phyloP scores from a whole-genome alignment of 192 early-diverging fungal species.

The Anaeromyces robustus region DNA sequence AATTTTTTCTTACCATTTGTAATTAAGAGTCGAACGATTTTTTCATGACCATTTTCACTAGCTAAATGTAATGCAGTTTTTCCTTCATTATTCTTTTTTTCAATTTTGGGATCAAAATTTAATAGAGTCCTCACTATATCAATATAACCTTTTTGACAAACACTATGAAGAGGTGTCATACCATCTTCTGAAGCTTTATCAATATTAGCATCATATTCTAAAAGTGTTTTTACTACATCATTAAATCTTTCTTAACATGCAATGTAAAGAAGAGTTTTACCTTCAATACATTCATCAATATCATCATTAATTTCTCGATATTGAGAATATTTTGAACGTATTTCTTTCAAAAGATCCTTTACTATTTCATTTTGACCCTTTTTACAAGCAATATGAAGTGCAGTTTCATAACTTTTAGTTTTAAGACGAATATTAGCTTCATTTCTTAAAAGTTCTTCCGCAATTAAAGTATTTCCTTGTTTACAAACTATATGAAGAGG shows the following conservation, averaged over 20 bases:
- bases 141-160: background rate
- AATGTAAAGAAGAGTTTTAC: background rate
- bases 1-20: background rate
- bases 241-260: background rate
- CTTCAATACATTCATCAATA: background rate
- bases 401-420: background rate
- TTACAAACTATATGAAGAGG: no score
- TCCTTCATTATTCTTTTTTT: background rate
- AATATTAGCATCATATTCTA: background rate
- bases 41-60: no score
- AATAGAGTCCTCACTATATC: background rate
- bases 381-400: background rate
- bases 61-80: no score
- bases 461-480: no score
- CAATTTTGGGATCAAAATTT: background rate
- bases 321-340: background rate
- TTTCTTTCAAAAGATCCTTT: background rate
- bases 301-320: no score
- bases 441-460: no score
- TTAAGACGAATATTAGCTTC: background rate
- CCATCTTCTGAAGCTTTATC: background rate
- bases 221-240: background rate
- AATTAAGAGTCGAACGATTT: no score
- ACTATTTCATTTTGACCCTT: background rate
- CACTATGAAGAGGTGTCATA: background rate